Percentiles rank a stretch among this genome's conserved stretches.
phyloP scores from a whole-genome alignment of 345 rosid species.

The Eucalyptus erythrocorys region DNA sequence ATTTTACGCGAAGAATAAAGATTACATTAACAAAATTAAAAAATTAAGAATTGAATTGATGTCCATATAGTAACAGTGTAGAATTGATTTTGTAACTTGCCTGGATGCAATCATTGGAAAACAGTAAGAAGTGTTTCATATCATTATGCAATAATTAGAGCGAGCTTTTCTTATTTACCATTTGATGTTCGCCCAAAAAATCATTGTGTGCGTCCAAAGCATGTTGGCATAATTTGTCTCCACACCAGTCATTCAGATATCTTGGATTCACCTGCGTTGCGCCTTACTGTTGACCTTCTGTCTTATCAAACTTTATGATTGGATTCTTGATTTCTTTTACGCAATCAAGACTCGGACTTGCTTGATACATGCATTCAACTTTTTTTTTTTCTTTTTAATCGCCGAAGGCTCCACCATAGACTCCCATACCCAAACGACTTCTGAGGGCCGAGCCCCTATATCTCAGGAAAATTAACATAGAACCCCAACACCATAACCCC shows the following conservation, averaged over 20 bases:
- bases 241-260: not conserved
- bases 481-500: no score
- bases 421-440: no score
- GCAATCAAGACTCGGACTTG: not conserved
- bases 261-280: not conserved
- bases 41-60: fast-evolving
- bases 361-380: not conserved
- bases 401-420: no score
- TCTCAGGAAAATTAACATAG: no score
- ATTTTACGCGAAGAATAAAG: not conserved
- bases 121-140: not conserved
- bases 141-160: not conserved
- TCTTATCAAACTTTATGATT: not conserved
- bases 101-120: not conserved
- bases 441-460: no score
- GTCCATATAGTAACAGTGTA: not conserved
- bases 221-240: not conserved
- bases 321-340: not conserved
- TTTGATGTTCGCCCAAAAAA: not conserved
- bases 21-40: not conserved
- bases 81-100: not conserved
- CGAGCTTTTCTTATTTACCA: not conserved
- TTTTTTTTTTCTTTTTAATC: no score
- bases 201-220: not conserved
- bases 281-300: not conserved